phyloP scores from a whole-genome alignment of 148 eudicot species.

The Heliosperma pusillum region DNA sequence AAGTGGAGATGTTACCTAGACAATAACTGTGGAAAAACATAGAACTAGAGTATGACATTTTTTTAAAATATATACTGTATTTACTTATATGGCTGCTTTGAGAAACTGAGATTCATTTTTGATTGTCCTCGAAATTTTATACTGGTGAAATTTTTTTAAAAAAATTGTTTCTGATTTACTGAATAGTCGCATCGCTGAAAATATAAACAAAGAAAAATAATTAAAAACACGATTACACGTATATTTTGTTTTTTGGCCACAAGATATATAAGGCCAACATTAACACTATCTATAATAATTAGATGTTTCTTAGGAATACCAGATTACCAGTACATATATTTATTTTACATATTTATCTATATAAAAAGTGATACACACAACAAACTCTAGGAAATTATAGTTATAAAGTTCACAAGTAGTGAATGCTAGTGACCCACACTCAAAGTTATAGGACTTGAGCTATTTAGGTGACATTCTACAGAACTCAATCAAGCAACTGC shows the following conservation, averaged over 20 bases:
- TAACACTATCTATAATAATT: neutral
- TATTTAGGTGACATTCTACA: constrained; percentile 7
- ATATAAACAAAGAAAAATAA: no score
- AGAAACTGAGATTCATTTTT: constrained; percentile 4
- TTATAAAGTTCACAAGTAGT: constrained; percentile 16
- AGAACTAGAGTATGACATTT: constrained; percentile 17
- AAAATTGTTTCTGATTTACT: neutral
- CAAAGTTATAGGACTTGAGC: constrained; percentile 8
- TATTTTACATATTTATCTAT: constrained; percentile 17
- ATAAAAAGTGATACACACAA: constrained; percentile 19
- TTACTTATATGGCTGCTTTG: constrained; percentile 1
- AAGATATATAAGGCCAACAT: neutral
- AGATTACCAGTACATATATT: constrained; percentile 1
- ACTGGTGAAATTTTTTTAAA: no score
- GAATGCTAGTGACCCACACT: constrained; percentile 20
- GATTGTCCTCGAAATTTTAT: no score
- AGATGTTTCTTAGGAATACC: neutral
- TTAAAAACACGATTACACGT: no score
- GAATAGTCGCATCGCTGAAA: neutral
- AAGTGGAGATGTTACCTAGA: constrained; percentile 23
- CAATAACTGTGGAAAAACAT: constrained; percentile 21
- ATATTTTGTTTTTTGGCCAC: no score
- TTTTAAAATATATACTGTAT: neutral
- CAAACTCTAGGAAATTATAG: constrained; percentile 3
- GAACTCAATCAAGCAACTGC: constrained; percentile 11